These are phyloP conservation scores for Sporobolomyces phaffii DNA, from an alignment of 768 basidiomycete genomes.

Conservation along the genomic window DNA sequence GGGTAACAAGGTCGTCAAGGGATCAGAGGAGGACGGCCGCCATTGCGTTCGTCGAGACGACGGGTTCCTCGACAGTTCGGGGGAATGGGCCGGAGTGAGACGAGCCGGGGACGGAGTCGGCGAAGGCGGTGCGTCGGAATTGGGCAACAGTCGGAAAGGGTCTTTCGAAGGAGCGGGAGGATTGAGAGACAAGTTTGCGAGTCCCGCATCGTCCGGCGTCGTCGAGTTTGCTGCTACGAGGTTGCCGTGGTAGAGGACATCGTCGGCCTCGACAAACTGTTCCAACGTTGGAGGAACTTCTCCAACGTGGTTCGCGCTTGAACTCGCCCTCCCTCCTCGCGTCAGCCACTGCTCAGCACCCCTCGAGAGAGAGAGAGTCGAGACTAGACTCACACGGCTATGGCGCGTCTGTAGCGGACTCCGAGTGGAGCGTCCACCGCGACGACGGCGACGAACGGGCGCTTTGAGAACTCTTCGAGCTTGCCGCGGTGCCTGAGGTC, in stretches of 20 bases:
- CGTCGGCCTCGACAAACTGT: slow-evolving; percentile 68
- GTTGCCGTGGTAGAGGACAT: slow-evolving; percentile 59
- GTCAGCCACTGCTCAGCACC: not conserved
- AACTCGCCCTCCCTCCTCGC: too few relatives aligned
- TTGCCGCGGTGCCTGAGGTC: slow-evolving; percentile 58
- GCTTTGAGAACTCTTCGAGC: slow-evolving; percentile 65
- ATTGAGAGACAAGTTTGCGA: too few relatives aligned
- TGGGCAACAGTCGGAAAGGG: not conserved
- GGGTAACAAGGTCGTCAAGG: slow-evolving; percentile 46
- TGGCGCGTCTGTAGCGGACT: slow-evolving; percentile 57
- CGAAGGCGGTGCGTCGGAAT: slow-evolving; percentile 3
- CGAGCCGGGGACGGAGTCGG: slow-evolving; percentile 25
- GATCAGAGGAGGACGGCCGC: too few relatives aligned
- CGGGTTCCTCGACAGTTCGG: not conserved
- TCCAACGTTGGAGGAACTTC: slow-evolving; percentile 51
- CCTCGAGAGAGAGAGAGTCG: not conserved
- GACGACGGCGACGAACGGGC: slow-evolving; percentile 86
- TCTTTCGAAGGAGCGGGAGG: slow-evolving; percentile 20
- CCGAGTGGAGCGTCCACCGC: slow-evolving; percentile 74
- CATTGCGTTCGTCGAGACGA: not conserved
- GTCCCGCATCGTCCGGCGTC: slow-evolving; percentile 12
- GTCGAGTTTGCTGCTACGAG: slow-evolving; percentile 28
- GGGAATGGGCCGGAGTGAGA: slow-evolving; percentile 13
- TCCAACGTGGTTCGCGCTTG: not conserved
- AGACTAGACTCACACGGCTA: slow-evolving; percentile 47